Conservation (phyloP, 331 rosid species). For the Cydonia oblonga region DNA sequence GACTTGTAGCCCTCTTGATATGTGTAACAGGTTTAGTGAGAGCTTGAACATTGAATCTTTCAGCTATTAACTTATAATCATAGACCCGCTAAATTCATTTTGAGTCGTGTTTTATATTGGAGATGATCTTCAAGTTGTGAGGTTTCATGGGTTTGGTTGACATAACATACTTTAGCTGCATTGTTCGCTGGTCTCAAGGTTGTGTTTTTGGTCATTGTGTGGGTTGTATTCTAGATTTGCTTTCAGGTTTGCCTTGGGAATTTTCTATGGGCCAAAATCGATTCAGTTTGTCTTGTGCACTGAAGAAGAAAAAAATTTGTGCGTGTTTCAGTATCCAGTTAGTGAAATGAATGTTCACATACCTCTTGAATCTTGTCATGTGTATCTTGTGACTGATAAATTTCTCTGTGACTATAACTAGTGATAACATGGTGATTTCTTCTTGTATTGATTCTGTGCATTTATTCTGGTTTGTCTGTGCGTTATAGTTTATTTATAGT, state of each 20-base stretch:
- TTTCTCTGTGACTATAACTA: neutral
- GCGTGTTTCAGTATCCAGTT: neutral
- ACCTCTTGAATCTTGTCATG: neutral
- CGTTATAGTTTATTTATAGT: neutral
- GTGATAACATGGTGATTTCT: neutral
- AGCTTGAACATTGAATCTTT: neutral
- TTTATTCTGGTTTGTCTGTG: neutral
- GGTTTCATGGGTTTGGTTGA: neutral
- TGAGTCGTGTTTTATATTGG: neutral
- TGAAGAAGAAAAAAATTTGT: neutral
- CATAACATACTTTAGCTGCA: neutral
- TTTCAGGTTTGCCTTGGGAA: neutral
- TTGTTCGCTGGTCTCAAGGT: neutral
- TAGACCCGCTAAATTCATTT: neutral
- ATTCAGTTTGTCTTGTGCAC: neutral
- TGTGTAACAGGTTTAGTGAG: neutral
- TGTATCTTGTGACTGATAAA: neutral
- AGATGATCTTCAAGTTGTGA: neutral
- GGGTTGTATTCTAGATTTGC: neutral
- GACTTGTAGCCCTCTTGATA: neutral
- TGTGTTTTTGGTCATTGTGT: neutral
- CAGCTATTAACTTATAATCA: neutral
- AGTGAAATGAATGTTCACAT: neutral
- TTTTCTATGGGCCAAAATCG: neutral
- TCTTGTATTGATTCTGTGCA: neutral